Conservation (phyloP, 768 basidiomycete species). For the Grammothele lineata region DNA sequence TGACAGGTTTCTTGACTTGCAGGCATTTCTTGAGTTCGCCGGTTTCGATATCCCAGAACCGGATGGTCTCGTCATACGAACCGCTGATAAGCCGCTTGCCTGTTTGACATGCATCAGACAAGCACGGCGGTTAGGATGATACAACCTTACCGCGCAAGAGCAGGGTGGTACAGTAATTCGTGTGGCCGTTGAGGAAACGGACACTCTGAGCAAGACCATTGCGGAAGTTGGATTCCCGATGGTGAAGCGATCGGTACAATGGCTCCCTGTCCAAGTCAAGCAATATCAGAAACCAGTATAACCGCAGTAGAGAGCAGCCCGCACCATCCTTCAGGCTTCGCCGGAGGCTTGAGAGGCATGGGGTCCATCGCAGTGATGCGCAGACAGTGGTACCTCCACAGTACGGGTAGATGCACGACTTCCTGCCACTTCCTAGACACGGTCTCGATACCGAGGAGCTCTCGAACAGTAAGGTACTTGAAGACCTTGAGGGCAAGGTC, state of each 20-base stretch:
- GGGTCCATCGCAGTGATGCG: constrained; percentile 72
- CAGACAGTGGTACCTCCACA: constrained; percentile 78
- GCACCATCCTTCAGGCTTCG: constrained; percentile 69
- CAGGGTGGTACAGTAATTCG: constrained; percentile 83
- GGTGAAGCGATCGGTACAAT: constrained; percentile 75
- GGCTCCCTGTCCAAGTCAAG: constrained; percentile 43
- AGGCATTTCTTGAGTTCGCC: constrained; percentile 70
- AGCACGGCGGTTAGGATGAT: not conserved
- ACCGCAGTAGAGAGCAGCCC: constrained; percentile 18
- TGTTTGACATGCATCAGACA: constrained; percentile 1
- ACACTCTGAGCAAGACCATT: constrained; percentile 72
- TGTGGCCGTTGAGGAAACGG: constrained; percentile 77
- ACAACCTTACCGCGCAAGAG: constrained; percentile 46
- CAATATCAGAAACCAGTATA: not conserved
- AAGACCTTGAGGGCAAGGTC: constrained; percentile 64
- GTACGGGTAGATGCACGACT: constrained; percentile 54
- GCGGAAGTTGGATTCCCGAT: constrained; percentile 82
- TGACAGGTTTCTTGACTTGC: constrained; percentile 84
- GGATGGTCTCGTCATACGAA: constrained; percentile 87
- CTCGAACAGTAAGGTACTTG: constrained; percentile 49
- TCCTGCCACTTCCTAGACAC: constrained; percentile 44
- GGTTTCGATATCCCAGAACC: constrained; percentile 83
- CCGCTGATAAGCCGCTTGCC: constrained; percentile 85
- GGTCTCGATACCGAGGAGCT: constrained; percentile 57
- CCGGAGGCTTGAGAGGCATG: constrained; percentile 55